Conservation (phyloP, 2,329 filamentous ascomycete species). For the Didymellaceae sp. region DNA sequence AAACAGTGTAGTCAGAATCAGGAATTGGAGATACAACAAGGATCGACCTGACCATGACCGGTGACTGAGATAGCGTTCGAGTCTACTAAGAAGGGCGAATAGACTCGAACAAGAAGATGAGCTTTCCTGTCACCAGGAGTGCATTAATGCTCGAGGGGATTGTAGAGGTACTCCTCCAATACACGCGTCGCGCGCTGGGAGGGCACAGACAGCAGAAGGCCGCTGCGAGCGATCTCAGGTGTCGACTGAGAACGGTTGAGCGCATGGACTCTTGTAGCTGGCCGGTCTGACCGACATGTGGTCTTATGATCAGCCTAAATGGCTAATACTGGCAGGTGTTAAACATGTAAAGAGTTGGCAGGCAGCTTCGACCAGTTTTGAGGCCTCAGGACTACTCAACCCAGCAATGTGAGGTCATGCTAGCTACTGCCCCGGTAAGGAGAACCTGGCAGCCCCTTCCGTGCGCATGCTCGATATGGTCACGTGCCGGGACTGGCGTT, state of each 20-base stretch:
- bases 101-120: slow-evolving; percentile 5
- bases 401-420: slow-evolving; percentile 15
- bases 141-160: slow-evolving; percentile 10
- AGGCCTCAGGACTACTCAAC: slow-evolving; percentile 14
- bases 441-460: slow-evolving; percentile 15
- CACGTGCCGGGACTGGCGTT: slow-evolving; percentile 10
- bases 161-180: slow-evolving; percentile 11
- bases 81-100: not conserved
- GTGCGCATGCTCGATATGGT: slow-evolving; percentile 4
- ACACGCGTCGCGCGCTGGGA: slow-evolving; percentile 13
- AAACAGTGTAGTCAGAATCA: slow-evolving; percentile 24
- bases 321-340: slow-evolving; percentile 20
- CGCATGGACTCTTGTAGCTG: slow-evolving; percentile 22
- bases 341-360: slow-evolving; percentile 14
- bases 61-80: not conserved
- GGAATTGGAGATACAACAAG: not conserved
- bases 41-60: slow-evolving; percentile 1
- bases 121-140: slow-evolving; percentile 3
- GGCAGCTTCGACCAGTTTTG: slow-evolving; percentile 17
- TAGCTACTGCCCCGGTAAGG: slow-evolving; percentile 9
- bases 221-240: not conserved
- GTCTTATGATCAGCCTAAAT: slow-evolving; percentile 18
- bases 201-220: slow-evolving; percentile 8
- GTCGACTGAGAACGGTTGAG: slow-evolving; percentile 13
- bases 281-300: slow-evolving; percentile 12